A percentile compares a stretch with the other conserved stretches of the same genome.
phyloP scores from a whole-genome alignment of 169 alveolate species.

The Plasmodium knowlesi region DNA sequence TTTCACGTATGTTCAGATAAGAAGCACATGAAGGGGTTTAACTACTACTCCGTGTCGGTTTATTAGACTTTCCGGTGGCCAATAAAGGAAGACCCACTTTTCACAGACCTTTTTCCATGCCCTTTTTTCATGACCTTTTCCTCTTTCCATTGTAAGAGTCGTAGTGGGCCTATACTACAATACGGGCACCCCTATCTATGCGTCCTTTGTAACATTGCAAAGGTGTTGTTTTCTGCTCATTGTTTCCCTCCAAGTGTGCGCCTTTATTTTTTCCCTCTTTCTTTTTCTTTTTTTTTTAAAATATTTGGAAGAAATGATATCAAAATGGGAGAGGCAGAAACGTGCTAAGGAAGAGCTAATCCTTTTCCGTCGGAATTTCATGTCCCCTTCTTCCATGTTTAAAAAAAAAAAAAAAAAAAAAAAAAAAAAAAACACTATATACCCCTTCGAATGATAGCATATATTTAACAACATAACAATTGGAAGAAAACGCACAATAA shows the following conservation, averaged over 20 bases:
- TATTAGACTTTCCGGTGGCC: not conserved
- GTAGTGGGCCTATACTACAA: not conserved
- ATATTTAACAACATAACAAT: not conserved
- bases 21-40: slow-evolving; percentile 8
- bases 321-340: not conserved
- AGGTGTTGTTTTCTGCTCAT: not conserved
- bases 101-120: not conserved
- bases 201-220: not conserved
- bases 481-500: not conserved
- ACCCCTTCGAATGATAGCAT: not conserved
- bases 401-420: not conserved
- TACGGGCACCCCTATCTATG: not conserved
- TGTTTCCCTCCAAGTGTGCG: not conserved
- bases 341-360: not conserved
- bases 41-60: slow-evolving; percentile 60
- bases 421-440: too few species aligned
- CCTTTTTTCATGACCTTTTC: not conserved
- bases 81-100: too few species aligned
- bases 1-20: slow-evolving; percentile 61
- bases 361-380: not conserved
- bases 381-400: not conserved
- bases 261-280: not conserved
- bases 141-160: not conserved
- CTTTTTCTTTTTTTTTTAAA: too few species aligned
- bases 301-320: not conserved